Evolutionary conservation across 2,329 filamentous ascomycete species (phyloP), one percentile per base, ranked within the genome.

Genomic region (Rugonectria rugulosa): DNA sequence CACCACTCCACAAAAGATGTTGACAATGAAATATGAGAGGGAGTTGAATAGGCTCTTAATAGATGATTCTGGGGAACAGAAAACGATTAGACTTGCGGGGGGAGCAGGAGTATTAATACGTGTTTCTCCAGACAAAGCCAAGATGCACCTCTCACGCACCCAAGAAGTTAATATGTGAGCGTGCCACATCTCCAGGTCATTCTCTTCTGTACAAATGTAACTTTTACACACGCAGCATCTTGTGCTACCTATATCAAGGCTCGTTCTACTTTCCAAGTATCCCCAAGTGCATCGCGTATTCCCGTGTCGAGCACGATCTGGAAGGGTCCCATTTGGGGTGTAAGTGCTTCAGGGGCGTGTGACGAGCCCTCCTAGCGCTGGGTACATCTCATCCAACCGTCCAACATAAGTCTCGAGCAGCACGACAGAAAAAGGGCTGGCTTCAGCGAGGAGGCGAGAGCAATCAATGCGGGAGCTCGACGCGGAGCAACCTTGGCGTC

Each of bases 271-370:
- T n/a, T n/a, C n/a, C n/a, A n/a, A n/a, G n/a, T n/a, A n/a, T n/a
- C n/a, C n/a, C n/a, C n/a, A n/a, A n/a, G 27, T 43, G 48, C 51
- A 46, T 56, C 53, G 46, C 53, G 48, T 53, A 48, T 32, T 49
- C 32, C 37, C 31, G 34, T 38, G 21, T 32, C 29, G 37, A 27
- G 14, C 34, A 48, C 24, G n/a, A 29, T 36, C 32, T 17, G 11
- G 32, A 15, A 34, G n/a, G 31, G 17, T 34, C 31, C 31, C 14
- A 34, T 34, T n/a, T 15, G 17, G 17, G 11, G 31, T 34, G 31
- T n/a, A 24, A 41, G 19, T 24, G 38, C 11, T 12, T 38, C 36
- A 5, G 37, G 24, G 37, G 10, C 11, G 31, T 5, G 31, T n/a
- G 20, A 17, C n/a, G n/a, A n/a, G n/a, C n/a, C n/a, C n/a, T n/a